Conservation (phyloP, 768 basidiomycete genomes). For the Naganishia friedmannii region DNA sequence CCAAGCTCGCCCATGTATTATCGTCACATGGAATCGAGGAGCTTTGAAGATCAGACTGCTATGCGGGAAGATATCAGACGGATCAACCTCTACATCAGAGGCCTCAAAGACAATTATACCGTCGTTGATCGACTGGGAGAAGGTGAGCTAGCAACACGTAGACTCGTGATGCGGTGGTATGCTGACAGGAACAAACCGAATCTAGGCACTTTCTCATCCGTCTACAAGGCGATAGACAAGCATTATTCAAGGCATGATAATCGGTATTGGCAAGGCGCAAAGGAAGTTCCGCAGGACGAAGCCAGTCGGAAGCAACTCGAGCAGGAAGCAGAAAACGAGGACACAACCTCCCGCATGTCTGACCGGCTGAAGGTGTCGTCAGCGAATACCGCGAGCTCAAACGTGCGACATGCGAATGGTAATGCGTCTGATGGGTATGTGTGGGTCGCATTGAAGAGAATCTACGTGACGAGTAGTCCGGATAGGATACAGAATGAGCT, state of each 20-base stretch:
- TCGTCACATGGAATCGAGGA: slow-evolving; percentile 47
- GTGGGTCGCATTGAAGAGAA: slow-evolving; percentile 91
- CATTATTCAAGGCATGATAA: slow-evolving; percentile 9
- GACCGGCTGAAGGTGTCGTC: not conserved
- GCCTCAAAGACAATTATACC: slow-evolving; percentile 66
- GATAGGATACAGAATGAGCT: slow-evolving; percentile 90
- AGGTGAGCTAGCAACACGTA: slow-evolving; percentile 47
- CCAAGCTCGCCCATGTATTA: slow-evolving; percentile 35
- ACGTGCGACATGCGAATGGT: slow-evolving; percentile 25
- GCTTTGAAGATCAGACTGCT: slow-evolving; percentile 65
- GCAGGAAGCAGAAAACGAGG: slow-evolving; percentile 52
- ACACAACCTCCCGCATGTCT: slow-evolving; percentile 17
- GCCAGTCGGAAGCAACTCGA: slow-evolving; percentile 3
- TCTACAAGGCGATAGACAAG: slow-evolving; percentile 90
- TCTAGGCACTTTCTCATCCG: slow-evolving; percentile 90
- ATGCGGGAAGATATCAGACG: slow-evolving; percentile 74
- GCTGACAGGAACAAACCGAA: not conserved
- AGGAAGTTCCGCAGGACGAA: not conserved
- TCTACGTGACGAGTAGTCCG: slow-evolving; percentile 93
- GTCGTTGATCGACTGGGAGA: slow-evolving; percentile 89
- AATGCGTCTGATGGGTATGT: slow-evolving; percentile 37
- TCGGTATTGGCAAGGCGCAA: slow-evolving; percentile 1
- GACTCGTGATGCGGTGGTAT: not conserved
- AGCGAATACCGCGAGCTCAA: not conserved
- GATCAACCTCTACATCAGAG: slow-evolving; percentile 65